Percentiles rank a stretch among this genome's conserved stretches.
These are phyloP conservation scores for Cucurbitaria berberidis DNA, from an alignment of 2,329 filamentous ascomycete species.

Conservation along the genomic window DNA sequence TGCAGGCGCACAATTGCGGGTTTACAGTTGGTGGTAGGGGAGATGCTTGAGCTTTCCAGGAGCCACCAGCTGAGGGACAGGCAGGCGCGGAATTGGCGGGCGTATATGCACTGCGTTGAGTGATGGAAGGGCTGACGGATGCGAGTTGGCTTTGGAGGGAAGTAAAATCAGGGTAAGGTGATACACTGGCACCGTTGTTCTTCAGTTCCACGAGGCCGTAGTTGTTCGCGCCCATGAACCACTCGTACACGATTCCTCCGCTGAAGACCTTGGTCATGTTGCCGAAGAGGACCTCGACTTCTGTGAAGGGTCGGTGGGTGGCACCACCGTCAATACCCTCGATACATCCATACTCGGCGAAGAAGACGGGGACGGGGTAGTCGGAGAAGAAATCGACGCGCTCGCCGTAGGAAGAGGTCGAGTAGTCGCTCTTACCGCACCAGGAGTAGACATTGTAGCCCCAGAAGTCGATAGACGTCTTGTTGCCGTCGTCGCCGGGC, in stretches of 20 bases:
- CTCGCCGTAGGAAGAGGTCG: slow-evolving; percentile 76
- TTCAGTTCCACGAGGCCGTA: slow-evolving; percentile 77
- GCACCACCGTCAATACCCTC: slow-evolving; percentile 41
- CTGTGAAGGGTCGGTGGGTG: slow-evolving; percentile 77
- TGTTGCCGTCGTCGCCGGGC: slow-evolving; percentile 45
- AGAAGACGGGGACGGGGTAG: slow-evolving; percentile 95
- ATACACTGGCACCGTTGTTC: slow-evolving; percentile 63
- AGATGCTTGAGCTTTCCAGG: slow-evolving; percentile 72
- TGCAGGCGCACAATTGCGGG: slow-evolving; percentile 80
- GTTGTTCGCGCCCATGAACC: slow-evolving; percentile 88
- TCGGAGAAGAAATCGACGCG: slow-evolving; percentile 84
- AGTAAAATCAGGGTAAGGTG: slow-evolving; percentile 73
- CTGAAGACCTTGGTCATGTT: slow-evolving; percentile 89
- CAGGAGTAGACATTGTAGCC: slow-evolving; percentile 99
- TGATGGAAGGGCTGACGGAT: slow-evolving; percentile 68
- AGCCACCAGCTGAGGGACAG: slow-evolving; percentile 70
- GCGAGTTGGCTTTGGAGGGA: slow-evolving; percentile 73
- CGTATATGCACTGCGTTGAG: slow-evolving; percentile 70
- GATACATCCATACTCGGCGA: slow-evolving; percentile 98
- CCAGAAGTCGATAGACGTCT: slow-evolving; percentile 87
- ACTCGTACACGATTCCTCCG: slow-evolving; percentile 98
- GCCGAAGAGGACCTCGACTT: slow-evolving; percentile 81
- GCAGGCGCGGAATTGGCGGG: slow-evolving; percentile 70
- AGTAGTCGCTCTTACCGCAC: slow-evolving; percentile 85
- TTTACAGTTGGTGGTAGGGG: slow-evolving; percentile 84